Base-by-base conservation (phyloP, 1,284 basidiomycete genomes). In the Schizophyllum amplum region DNA sequence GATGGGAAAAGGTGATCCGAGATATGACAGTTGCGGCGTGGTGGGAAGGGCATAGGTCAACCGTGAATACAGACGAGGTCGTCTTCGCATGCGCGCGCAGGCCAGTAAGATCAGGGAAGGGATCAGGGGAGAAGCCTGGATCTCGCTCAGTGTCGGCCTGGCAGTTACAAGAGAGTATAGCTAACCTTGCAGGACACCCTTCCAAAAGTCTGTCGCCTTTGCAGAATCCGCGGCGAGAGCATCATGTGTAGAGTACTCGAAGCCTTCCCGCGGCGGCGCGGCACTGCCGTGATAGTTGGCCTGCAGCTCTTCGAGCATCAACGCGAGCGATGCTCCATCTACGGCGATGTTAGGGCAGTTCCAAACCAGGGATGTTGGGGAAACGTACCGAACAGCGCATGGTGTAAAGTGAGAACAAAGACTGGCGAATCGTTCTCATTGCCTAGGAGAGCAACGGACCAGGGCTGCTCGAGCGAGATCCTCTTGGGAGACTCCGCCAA, bases 101-200 rank as follows among this genome's bases (percentile, higher is more conserved):
- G 26, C 57, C 57, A 5, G 57, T 55, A 24, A 58, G 50, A 21
- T 58, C 57, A 15, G 57, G 57, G 42, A 58, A 58, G 5, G 54
- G 27, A 22, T 55, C 57, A 7, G 57, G 57, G 15, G 57, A 47
- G 49, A 55, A 58, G 48, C 51, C 57, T 58, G 33, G 47, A 25
- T 15, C 4, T 24, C 23, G 4, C 9, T 6, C 21, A n/a, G 33
- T 53, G n/a, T 3, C 11, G 7, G 7, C 33, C 17, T 17, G 13
- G 4, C 17, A 42, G 2, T 13, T 42, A 42, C 3, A 53, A n/a
- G 13, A 42, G 25, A 17, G 15, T 15, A 6, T n/a, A 11, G 48
- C 54, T 25, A n/a, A 58, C 57, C 57, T 58, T 48, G 27, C 15
- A 58, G 54, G 24, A 55, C 42, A 7, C 27, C 33, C 11, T 24